These are phyloP conservation scores for Amanita brunnescens DNA, from an alignment of 768 basidiomycete species.

Conservation along the genomic window DNA sequence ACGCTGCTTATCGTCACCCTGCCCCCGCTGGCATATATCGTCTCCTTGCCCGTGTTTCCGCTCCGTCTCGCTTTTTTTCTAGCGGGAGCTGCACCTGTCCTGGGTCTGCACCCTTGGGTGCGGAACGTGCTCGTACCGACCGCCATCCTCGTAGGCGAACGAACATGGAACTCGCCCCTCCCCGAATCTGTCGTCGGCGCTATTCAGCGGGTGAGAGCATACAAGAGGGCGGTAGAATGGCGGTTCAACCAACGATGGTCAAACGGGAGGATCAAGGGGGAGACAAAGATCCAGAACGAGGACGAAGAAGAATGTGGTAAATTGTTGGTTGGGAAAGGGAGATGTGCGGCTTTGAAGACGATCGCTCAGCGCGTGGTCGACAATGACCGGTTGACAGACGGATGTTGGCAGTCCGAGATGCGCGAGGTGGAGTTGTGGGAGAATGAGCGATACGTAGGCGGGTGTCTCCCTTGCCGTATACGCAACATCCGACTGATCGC, in stretches of 20 bases:
- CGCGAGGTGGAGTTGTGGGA: conserved; percentile 71
- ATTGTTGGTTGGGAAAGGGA: neutral
- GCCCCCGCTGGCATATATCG: conserved; percentile 39
- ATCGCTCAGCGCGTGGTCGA: conserved; percentile 40
- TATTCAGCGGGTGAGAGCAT: neutral
- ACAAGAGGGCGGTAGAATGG: neutral
- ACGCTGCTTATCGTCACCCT: conserved; percentile 38
- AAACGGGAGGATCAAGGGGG: no score
- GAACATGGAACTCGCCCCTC: neutral
- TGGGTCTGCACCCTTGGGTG: conserved; percentile 10
- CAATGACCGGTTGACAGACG: conserved; percentile 56
- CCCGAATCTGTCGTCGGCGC: neutral
- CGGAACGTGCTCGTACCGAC: neutral
- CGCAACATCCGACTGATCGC: neutral
- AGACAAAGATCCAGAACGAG: no score
- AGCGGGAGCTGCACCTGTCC: conserved; percentile 40
- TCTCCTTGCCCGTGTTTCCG: conserved; percentile 40
- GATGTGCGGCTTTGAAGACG: conserved; percentile 15
- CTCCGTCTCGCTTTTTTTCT: conserved; percentile 37
- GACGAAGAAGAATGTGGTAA: neutral
- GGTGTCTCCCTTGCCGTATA: neutral
- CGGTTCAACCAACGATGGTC: no score
- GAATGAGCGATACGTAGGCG: conserved; percentile 50
- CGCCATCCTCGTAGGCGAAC: neutral
- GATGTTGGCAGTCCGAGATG: conserved; percentile 56